Evolutionary conservation across 208 protist species (phyloP).

Genomic region (Trypanosoma cruzi): DNA sequence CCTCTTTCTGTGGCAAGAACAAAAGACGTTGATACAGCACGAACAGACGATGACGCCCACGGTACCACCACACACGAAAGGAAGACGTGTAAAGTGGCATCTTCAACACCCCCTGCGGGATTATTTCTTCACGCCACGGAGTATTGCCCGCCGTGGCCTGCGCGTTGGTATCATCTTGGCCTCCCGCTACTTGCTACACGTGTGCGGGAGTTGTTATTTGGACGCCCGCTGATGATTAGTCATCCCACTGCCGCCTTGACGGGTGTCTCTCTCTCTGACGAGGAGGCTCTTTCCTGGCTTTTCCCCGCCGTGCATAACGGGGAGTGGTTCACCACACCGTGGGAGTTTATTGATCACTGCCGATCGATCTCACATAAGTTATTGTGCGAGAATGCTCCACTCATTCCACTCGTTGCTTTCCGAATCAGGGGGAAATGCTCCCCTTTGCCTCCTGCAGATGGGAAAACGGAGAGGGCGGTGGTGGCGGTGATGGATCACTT

Average conservation of each 20-base stretch:
- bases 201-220: slow-evolving; percentile 22
- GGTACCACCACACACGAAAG: background rate
- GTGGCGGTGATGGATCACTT: background rate
- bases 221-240: background rate
- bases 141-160: background rate
- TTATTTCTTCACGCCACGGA: background rate
- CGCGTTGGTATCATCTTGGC: slow-evolving; percentile 15
- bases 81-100: background rate
- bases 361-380: slow-evolving; percentile 53
- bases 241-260: background rate
- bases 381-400: slow-evolving; percentile 52
- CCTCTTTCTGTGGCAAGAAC: background rate
- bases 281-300: slow-evolving; percentile 53
- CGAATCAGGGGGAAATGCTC: background rate
- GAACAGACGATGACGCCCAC: background rate
- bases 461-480: background rate
- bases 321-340: slow-evolving; percentile 40
- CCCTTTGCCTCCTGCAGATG: background rate
- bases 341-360: slow-evolving; percentile 61
- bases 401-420: slow-evolving; percentile 34
- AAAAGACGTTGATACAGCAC: background rate
- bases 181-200: slow-evolving; percentile 15
- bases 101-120: background rate
- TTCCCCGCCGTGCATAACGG: slow-evolving; percentile 74
- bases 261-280: slow-evolving; percentile 30